Percentiles rank a stretch among this genome's conserved stretches.
Conservation (phyloP, 805 yeast species). For the Saturnispora ahearnii region DNA sequence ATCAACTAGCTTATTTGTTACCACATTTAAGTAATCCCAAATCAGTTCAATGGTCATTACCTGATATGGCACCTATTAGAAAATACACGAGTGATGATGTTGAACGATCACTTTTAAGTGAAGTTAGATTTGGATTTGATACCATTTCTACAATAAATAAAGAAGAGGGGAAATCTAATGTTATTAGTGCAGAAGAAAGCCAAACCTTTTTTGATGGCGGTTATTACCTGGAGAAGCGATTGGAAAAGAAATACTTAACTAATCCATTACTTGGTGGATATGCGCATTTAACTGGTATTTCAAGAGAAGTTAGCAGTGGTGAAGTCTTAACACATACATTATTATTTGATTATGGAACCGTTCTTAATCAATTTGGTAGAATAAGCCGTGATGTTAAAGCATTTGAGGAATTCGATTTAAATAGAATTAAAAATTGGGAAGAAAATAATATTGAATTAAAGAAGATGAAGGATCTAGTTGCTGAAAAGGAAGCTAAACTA, state of each 20-base stretch:
- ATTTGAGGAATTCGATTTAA: slow-evolving; percentile 32
- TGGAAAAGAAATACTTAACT: slow-evolving; percentile 57
- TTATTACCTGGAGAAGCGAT: slow-evolving; percentile 53
- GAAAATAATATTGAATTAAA: slow-evolving; percentile 37
- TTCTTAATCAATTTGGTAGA: slow-evolving; percentile 35
- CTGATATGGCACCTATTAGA: slow-evolving; percentile 58
- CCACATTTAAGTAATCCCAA: slow-evolving; percentile 42
- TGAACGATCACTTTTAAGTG: slow-evolving; percentile 66
- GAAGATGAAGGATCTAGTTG: slow-evolving; percentile 38
- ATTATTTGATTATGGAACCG: slow-evolving; percentile 45
- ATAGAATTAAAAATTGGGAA: slow-evolving; percentile 35
- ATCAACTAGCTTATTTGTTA: slow-evolving; percentile 51
- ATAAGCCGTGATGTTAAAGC: slow-evolving; percentile 40
- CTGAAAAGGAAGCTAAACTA: slow-evolving; percentile 30
- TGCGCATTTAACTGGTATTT: slow-evolving; percentile 29
- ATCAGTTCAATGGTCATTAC: slow-evolving; percentile 60
- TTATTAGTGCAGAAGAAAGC: neutral
- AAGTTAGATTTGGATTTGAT: slow-evolving; percentile 57
- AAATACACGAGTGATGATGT: slow-evolving; percentile 64
- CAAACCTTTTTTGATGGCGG: slow-evolving; percentile 6
- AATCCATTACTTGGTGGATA: slow-evolving; percentile 46
- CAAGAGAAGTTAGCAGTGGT: slow-evolving; percentile 20
- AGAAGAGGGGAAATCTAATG: slow-evolving; percentile 17
- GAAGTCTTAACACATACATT: slow-evolving; percentile 52
- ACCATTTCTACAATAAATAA: slow-evolving; percentile 28